A percentile compares a stretch with the other conserved stretches of the same genome.
Evolutionary conservation across 306 rosid genomes (phyloP).

Genomic region (Calophaca sinica): DNA sequence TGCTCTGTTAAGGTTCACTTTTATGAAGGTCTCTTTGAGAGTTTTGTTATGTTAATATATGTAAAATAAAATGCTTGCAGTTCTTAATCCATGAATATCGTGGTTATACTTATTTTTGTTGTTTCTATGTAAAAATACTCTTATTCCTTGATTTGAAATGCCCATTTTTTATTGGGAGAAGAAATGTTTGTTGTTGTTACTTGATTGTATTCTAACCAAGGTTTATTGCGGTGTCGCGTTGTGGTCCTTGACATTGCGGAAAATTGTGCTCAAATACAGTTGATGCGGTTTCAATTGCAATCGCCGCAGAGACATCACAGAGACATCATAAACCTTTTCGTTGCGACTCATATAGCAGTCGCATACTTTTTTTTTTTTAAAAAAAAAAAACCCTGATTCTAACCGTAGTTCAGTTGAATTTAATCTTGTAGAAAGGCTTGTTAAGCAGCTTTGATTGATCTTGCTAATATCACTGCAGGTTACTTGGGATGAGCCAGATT

Average conservation of each 20-base stretch:
- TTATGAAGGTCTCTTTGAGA: slow-evolving; percentile 3
- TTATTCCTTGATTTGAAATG: background rate
- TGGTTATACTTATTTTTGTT: background rate
- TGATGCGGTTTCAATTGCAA: too few species aligned
- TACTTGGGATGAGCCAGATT: slow-evolving; percentile 97
- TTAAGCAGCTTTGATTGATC: slow-evolving; percentile 33
- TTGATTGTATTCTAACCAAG: too few species aligned
- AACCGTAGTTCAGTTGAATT: slow-evolving; percentile 3
- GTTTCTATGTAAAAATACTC: background rate
- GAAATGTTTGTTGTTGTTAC: background rate
- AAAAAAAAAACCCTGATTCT: too few species aligned
- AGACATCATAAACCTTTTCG: too few species aligned
- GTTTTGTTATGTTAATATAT: background rate
- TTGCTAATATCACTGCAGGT: slow-evolving; percentile 58
- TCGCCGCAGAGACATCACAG: too few species aligned
- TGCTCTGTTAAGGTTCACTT: background rate
- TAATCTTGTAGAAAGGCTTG: background rate
- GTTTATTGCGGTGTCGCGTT: too few species aligned
- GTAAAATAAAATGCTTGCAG: background rate
- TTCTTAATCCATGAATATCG: background rate
- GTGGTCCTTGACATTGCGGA: too few species aligned
- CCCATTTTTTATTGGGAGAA: too few species aligned
- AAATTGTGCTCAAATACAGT: too few species aligned
- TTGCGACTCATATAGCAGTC: too few species aligned
- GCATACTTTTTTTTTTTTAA: too few species aligned